A percentile compares a stretch with the other conserved stretches of the same genome.
Evolutionary conservation across 768 basidiomycete genomes (phyloP).

Genomic region (Nevesoporus exiguus): DNA sequence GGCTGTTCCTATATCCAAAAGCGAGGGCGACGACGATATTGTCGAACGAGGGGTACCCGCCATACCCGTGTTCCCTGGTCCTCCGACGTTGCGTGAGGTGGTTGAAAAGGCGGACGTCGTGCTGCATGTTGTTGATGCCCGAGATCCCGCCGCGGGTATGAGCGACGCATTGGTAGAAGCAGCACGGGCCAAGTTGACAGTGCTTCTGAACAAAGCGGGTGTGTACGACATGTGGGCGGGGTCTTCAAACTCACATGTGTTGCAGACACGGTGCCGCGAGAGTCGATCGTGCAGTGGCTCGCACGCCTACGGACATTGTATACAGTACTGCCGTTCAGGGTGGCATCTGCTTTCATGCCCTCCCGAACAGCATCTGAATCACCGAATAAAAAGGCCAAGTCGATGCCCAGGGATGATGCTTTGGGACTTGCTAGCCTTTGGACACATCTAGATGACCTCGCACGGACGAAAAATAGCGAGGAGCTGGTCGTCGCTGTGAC

Average conservation of each 20-base stretch:
- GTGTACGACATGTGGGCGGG: constrained; percentile 26
- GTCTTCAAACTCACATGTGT: background rate
- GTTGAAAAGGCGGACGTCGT: constrained; percentile 77
- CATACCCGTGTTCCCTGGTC: constrained; percentile 27
- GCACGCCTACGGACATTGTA: constrained; percentile 53
- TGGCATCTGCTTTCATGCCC: constrained; percentile 65
- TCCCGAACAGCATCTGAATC: constrained; percentile 21
- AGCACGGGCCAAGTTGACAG: constrained; percentile 45
- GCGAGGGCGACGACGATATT: background rate
- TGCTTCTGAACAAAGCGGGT: constrained; percentile 91
- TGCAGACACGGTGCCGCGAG: constrained; percentile 76
- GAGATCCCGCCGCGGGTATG: constrained; percentile 74
- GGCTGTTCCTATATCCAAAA: background rate
- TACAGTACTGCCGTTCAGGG: constrained; percentile 70
- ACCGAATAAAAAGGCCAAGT: constrained; percentile 46
- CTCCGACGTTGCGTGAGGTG: constrained; percentile 38
- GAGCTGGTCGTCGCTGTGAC: constrained; percentile 71
- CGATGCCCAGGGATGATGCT: constrained; percentile 49
- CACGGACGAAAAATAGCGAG: constrained; percentile 44
- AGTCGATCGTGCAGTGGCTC: constrained; percentile 70
- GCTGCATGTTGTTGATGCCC: constrained; percentile 76
- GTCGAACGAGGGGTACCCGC: constrained; percentile 8
- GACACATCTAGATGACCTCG: constrained; percentile 44
- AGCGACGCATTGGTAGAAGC: constrained; percentile 56
- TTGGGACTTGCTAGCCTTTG: constrained; percentile 56